These are phyloP conservation scores for Casuarina cunninghamiana DNA, from an alignment of 306 rosid genomes.

Conservation along the genomic window DNA sequence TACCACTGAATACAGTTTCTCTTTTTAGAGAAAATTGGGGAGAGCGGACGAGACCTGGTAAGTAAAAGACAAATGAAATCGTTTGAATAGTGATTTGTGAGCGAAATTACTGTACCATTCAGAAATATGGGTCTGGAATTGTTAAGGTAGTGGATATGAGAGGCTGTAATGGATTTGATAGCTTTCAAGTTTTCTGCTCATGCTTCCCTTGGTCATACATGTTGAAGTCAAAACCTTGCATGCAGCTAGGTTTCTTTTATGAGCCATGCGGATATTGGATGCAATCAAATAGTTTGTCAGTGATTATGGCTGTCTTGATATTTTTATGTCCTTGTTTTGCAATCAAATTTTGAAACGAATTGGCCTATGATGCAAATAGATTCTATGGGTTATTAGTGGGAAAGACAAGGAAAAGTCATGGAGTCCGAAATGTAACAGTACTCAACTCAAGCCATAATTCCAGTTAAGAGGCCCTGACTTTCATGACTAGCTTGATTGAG, in stretches of 20 bases:
- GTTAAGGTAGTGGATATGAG: neutral
- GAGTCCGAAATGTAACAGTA: neutral
- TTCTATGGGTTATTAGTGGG: neutral
- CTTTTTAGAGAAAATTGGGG: neutral
- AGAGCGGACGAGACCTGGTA: neutral
- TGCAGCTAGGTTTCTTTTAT: neutral
- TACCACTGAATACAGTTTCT: neutral
- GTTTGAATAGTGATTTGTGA: neutral
- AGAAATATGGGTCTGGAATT: neutral
- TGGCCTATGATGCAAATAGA: neutral
- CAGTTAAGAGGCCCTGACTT: neutral
- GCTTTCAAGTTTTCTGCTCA: neutral
- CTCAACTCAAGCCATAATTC: neutral
- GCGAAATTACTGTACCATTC: neutral
- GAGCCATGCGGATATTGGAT: neutral
- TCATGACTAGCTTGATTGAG: neutral
- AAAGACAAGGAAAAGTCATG: neutral
- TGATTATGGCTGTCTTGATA: neutral
- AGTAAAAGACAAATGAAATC: neutral
- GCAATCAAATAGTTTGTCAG: neutral
- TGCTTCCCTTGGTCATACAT: neutral
- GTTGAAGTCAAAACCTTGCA: neutral
- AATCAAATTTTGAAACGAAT: neutral
- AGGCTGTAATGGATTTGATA: conserved; percentile 4
- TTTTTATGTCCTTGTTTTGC: neutral